These are phyloP conservation scores for Thelonectria blattea DNA, from an alignment of 2,329 filamentous ascomycete species.

Conservation along the genomic window DNA sequence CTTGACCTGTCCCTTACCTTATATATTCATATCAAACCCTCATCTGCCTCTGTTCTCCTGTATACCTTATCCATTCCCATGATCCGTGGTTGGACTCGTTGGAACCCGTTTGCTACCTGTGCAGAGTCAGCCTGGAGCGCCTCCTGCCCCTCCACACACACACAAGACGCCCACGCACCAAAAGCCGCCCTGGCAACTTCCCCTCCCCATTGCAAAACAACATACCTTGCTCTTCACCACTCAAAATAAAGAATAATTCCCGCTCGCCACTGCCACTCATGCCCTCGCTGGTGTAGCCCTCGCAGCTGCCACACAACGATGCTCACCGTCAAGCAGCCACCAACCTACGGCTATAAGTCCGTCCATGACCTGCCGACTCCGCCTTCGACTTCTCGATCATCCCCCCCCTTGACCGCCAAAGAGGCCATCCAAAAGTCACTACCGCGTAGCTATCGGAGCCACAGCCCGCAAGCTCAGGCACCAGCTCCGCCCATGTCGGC, in stretches of 20 bases:
- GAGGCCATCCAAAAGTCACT: constrained; percentile 52
- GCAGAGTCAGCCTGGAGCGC: constrained; percentile 13
- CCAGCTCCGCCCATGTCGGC: constrained; percentile 68
- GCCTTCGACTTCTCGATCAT: constrained; percentile 60
- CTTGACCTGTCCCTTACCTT: too few relatives aligned
- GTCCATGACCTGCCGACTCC: constrained; percentile 68
- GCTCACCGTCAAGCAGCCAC: constrained; percentile 67
- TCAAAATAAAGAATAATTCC: constrained; percentile 20
- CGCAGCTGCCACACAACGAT: constrained; percentile 53
- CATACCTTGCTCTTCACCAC: neutral
- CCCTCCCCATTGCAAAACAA: too few relatives aligned
- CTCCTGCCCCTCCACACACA: constrained; percentile 11
- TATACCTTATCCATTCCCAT: constrained; percentile 7
- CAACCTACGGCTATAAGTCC: constrained; percentile 64
- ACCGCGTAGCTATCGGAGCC: constrained; percentile 48
- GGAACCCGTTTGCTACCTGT: neutral
- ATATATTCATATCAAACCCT: neutral
- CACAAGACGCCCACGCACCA: neutral
- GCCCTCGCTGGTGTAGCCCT: constrained; percentile 36
- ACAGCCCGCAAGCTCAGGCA: constrained; percentile 45
- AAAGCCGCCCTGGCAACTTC: too few relatives aligned
- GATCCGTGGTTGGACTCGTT: constrained; percentile 3
- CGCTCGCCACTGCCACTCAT: constrained; percentile 36
- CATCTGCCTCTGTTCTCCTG: constrained; percentile 5
- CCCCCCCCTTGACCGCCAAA: constrained; percentile 59